Base-by-base conservation (phyloP, 169 alveolate genomes). In the Eimeria sp. region DNA sequence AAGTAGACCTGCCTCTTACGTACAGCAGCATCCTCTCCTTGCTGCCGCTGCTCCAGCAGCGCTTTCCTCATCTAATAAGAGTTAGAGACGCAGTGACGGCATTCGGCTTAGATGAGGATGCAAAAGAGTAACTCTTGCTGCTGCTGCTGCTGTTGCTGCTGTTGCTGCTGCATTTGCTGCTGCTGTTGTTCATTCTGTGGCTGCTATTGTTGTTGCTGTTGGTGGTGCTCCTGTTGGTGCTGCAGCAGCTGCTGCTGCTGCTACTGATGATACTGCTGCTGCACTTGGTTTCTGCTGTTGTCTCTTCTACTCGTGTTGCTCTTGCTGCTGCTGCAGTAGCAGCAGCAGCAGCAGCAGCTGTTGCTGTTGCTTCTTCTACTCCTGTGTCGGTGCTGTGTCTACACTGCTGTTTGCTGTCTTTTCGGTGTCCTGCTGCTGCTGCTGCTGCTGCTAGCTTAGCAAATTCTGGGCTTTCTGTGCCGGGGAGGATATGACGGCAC, bases 21-120 rank as follows among this genome's bases (percentile, higher is more conserved):
- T 82, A 82, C 47, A n/a, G 51, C 47, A 51, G 51, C 65, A 82
- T 82, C 7, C 90, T 47, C 90, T 82, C 90, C 10, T 25, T 82
- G 73, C 90, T 82, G 65, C 90, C 90, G 63, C 47, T 22, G 73
- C 90, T 82, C 73, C 73, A 82, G 90, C 90, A 51, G 70, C 90
- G 45, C 14, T 82, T 34, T n/a, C 90, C 90, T 22, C 70, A 82
- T 47, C 90, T 82, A n/a, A n/a, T 82, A 4, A 13, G 47, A 51
- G 73, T 82, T 5, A 82, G 25, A 82, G 90, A 82, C 27, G 90
- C 90, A 22, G 72, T 51, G 16, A 51, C 49, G 47, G 45, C 49
- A 47, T 82, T 82, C 27, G 90, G 73, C 90, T 47, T 82, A 5
- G 49, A 82, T 9, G 90, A 82, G 1, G 90, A 82, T 18, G 72